Percentiles rank a stretch among this genome's conserved stretches.
Evolutionary conservation across 441 rosid genomes (phyloP).

Genomic region (Capsella rubella): DNA sequence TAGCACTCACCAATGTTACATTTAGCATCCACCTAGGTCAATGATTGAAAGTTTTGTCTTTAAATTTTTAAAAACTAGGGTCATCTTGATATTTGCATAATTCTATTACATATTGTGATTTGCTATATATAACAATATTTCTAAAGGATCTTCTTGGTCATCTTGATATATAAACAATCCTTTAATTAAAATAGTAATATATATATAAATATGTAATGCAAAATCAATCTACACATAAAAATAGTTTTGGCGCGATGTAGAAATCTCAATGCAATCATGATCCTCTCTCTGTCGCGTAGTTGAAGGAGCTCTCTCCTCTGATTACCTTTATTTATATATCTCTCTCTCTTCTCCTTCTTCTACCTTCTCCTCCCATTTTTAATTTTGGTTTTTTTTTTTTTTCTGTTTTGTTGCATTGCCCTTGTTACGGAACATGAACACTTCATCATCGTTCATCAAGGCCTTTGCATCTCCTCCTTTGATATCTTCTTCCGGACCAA

Average conservation of each 20-base stretch:
- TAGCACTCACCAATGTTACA: too few species aligned
- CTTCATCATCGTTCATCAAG: slow-evolving; percentile 39
- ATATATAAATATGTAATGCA: background rate
- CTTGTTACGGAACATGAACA: slow-evolving; percentile 55
- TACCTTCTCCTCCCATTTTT: background rate
- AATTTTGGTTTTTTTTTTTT: too few species aligned
- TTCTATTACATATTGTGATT: too few species aligned
- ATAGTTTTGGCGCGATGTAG: slow-evolving; percentile 15
- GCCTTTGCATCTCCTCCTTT: slow-evolving; percentile 21
- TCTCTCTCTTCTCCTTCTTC: background rate
- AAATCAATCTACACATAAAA: background rate
- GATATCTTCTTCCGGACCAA: slow-evolving; percentile 18
- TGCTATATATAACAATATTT: too few species aligned
- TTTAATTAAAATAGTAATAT: background rate
- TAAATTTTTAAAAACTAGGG: too few species aligned
- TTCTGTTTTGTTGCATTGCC: background rate
- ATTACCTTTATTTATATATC: slow-evolving; percentile 19
- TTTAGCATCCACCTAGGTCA: too few species aligned
- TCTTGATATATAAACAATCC: background rate
- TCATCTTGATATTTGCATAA: too few species aligned
- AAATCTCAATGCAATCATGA: background rate
- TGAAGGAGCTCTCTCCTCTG: slow-evolving; percentile 35
- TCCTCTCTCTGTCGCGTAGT: slow-evolving; percentile 33
- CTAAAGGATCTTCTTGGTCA: too few species aligned
- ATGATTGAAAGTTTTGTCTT: too few species aligned